Base-by-base conservation (phyloP, 352 stramenopile species). In the Phytophthora melonis region DNA sequence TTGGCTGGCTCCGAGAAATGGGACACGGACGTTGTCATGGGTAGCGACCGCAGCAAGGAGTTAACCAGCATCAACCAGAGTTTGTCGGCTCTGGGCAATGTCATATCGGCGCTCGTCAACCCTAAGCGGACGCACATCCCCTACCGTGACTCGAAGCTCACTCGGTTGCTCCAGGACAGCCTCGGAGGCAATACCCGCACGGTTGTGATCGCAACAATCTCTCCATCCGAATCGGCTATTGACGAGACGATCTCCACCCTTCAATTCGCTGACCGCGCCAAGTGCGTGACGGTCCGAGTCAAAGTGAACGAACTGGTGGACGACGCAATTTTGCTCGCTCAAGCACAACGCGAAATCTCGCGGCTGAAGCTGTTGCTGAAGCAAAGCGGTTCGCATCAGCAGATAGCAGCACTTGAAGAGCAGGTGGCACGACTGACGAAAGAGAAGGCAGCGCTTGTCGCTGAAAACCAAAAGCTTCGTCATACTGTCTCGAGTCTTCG, bases 131-230 rank as follows among this genome's bases (percentile, higher is more conserved):
- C 80, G 4, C 93, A 98, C 66, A 89, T 99, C 39, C 97, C 98
- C 16, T 99, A 99, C 67, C 90, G 98, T 18, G 98, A 99, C 75
- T 98, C 95, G 5, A 99, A 98, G 60, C 80, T 99, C 19, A 99
- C 98, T 3, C 95, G 98, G 30, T 69, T 99, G 16, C 81, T 96
- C 53, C 88, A 95, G 54, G 88, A 94, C 58, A 89, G 76, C 47
- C 75, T 96, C 0, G 88, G 89, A 32, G 94, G 94, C 30, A 98
- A 98, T 68, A 94, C 90, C 1, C 81, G 92, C 14, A 98, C 93
- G 3, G 85, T 91, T 5, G 94, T 98, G 64, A 87, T 98, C 21
- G 93, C 92, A 14, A 97, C 94, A 1, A 82, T 98, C 13, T 97
- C 87, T 2, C 93, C 91, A n/a, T 91, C 92, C 0, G 77, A 80